Base-by-base conservation (phyloP, 1,284 basidiomycete species). In the Cutaneotrichosporon cavernicola region DNA sequence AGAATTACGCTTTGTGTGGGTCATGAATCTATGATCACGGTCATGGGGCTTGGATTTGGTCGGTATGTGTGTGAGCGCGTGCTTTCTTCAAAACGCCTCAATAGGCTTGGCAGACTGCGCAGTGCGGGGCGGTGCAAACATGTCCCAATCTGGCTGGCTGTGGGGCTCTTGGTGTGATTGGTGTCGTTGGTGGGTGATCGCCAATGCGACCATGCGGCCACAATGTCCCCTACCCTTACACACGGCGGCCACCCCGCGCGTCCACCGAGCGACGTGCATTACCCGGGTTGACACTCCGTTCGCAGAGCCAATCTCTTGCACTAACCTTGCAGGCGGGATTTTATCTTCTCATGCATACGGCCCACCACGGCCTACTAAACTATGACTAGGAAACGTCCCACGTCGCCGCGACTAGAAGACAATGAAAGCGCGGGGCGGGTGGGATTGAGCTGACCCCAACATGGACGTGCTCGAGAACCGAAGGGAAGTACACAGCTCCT, bases 351-450 rank as follows among this genome's bases (percentile, higher is more conserved):
- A 40, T 56, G 47, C 47, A 60, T 50, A 43, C 36, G 58, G 36
- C 49, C 36, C 58, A 60, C 32, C 36, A 4, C 36, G 36, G 50
- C 36, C 58, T 38, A 60, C 49, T 60, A 60, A 53, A 49, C 14
- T 38, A 58, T 43, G 40, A 18, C 47, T 50, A 60, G 36, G 36
- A n/a, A 56, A 56, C 36, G 55, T 56, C 55, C 36, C 55, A 38
- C 22, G 36, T 43, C 58, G 58, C 56, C 58, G 50, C 58, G 58
- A 60, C 58, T 60, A 21, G 49, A 53, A 60, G 18, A 10, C 34
- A 60, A 60, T 34, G 58, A 60, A 60, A 40, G 58, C 58, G 50
- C 58, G 58, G 10, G 50, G 58, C 58, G 58, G 51, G 30, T 14
- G 51, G 51, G 49, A 26, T 32, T 53, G 51, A 40, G 50, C 36